Evolutionary conservation across 176 grass and related monocot species (phyloP).

Genomic region (Oryza longistaminata): DNA sequence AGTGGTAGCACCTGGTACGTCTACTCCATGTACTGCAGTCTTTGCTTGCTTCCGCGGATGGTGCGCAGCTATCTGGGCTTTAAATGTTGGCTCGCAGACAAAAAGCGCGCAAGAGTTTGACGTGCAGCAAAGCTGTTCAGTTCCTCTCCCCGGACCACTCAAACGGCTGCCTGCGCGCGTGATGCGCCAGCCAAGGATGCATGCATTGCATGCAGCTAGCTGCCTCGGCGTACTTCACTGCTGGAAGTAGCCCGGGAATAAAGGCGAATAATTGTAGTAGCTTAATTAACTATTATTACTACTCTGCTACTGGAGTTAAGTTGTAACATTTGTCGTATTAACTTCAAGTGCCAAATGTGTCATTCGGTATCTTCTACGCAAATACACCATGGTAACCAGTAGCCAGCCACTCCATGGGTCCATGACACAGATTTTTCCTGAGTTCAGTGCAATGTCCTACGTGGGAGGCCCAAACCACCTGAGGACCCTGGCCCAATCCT

Average conservation of each 20-base stretch:
- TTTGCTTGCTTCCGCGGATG: neutral
- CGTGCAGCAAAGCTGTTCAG: neutral
- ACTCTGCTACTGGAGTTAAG: too few species aligned
- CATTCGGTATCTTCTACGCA: too few species aligned
- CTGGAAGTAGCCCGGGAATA: neutral
- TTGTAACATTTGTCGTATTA: too few species aligned
- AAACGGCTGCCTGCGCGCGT: neutral
- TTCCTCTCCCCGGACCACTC: neutral
- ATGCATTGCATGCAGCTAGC: neutral
- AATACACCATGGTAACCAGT: too few species aligned
- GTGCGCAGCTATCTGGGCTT: neutral
- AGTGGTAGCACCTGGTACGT: neutral
- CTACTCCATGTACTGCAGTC: neutral
- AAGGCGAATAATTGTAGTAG: neutral
- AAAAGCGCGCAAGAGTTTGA: neutral
- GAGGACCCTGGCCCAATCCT: neutral
- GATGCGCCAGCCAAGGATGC: neutral
- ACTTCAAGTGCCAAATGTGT: too few species aligned
- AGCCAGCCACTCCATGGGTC: too few species aligned
- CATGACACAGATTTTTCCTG: too few species aligned
- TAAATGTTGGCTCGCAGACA: neutral
- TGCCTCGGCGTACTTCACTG: neutral
- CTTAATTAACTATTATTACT: too few species aligned
- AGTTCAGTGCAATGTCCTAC: too few species aligned
- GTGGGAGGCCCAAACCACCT: too few species aligned